Evolutionary conservation across 352 stramenopile species (phyloP), one percentile per base, ranked within the genome.

Genomic region (Phytophthora sojae): DNA sequence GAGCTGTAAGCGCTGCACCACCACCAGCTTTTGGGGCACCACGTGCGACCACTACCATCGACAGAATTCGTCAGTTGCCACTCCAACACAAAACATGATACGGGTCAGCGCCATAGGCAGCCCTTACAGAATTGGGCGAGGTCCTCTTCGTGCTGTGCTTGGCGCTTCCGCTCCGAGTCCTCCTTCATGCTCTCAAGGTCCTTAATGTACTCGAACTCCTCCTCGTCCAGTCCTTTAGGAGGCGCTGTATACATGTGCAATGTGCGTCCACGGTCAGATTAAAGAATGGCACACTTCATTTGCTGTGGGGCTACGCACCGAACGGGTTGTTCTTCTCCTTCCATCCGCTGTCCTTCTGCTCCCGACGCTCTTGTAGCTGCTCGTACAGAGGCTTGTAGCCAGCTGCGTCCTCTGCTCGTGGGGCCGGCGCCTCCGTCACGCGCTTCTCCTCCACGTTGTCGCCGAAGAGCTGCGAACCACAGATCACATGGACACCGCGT

Each of bases 241-340:
- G 89, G 88, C 19, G 89, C 89, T 96, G 35, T 6, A 49, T 6
- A 14, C 42, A 57, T 9, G 29, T 35, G 45, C 44, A n/a, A 54
- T 44, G 37, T 17, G 35, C 11, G 35, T 42, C 35, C 35, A 15
- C 14, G 14, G 35, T 15, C 35, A 42, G 35, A 12, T 17, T 42
- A 32, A 32, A 30, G 26, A 30, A 32, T 42, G 35, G 17, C 9
- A 12, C 35, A 15, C 35, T 32, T 56, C 19, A 53, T 30, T 49
- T 19, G 42, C 32, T 23, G 21, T 3, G 1, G 14, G 67, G 71
- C 17, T 17, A 42, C 35, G 35, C 53, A 95, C 89, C 89, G 62
- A 95, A 96, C 19, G 89, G 88, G 51, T 96, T 96, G 69, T 96
- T 89, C 73, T 96, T 95, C 65, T 95, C 85, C 66, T 94, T 94